A percentile compares a stretch with the other conserved stretches of the same genome.
phyloP scores from a whole-genome alignment of 2,329 filamentous ascomycete genomes.

The Fusarium praegraminearum region DNA sequence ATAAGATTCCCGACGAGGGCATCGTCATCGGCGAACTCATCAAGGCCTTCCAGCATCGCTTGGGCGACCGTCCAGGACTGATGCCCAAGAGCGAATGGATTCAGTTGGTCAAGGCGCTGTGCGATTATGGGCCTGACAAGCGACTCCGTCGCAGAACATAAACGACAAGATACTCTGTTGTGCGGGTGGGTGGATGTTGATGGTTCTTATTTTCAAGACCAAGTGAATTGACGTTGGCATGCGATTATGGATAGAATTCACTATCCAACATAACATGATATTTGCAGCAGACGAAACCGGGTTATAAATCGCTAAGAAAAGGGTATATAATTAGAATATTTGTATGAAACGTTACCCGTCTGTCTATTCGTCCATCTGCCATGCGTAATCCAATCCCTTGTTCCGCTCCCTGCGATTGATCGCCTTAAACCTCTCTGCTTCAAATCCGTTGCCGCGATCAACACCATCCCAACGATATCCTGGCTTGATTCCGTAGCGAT shows the following conservation, averaged over 20 bases:
- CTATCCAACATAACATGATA: neutral
- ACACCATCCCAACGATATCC: conserved; percentile 98
- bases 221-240: neutral
- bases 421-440: conserved; percentile 91
- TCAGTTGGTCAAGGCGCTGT: conserved; percentile 67
- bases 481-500: conserved; percentile 92
- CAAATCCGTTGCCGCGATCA: conserved; percentile 92
- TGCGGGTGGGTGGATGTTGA: conserved; percentile 4
- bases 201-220: conserved; percentile 4
- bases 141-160: conserved; percentile 58
- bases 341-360: conserved; percentile 29
- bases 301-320: conserved; percentile 25
- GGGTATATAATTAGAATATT: conserved; percentile 44
- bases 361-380: conserved; percentile 92
- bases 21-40: conserved; percentile 67
- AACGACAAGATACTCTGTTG: conserved; percentile 2
- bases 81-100: conserved; percentile 69
- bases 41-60: conserved; percentile 64
- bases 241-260: conserved; percentile 3
- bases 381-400: conserved; percentile 86
- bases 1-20: conserved; percentile 65
- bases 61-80: conserved; percentile 64
- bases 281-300: neutral
- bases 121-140: conserved; percentile 67
- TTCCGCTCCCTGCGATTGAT: conserved; percentile 81